Conservation (phyloP, 164 flowering plant species). For the Vitis vinifera region ASM3070453v1 NC_081815.1:18589001-18589500, state of each 20-base stretch:
- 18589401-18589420: constrained; percentile 49
- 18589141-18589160: too few relatives aligned
- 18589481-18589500: neutral
- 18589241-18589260: constrained; percentile 53
- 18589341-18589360: constrained; percentile 63
- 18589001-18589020: too few relatives aligned
- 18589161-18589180: too few relatives aligned
- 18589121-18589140: too few relatives aligned
- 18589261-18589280: constrained; percentile 91
- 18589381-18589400: constrained; percentile 58
- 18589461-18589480: neutral
- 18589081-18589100: too few relatives aligned
- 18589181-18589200: too few relatives aligned
- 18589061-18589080: too few relatives aligned
- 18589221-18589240: neutral
- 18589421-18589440: neutral
- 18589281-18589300: constrained; percentile 72
- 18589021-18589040: too few relatives aligned
- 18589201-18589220: too few relatives aligned
- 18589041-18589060: too few relatives aligned
- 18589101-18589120: too few relatives aligned
- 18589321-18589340: constrained; percentile 49
- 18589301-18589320: constrained; percentile 75
- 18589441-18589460: neutral
- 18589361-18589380: constrained; percentile 60